Conservation (phyloP, 352 stramenopile genomes). For the Pythium oligandrum region DNA sequence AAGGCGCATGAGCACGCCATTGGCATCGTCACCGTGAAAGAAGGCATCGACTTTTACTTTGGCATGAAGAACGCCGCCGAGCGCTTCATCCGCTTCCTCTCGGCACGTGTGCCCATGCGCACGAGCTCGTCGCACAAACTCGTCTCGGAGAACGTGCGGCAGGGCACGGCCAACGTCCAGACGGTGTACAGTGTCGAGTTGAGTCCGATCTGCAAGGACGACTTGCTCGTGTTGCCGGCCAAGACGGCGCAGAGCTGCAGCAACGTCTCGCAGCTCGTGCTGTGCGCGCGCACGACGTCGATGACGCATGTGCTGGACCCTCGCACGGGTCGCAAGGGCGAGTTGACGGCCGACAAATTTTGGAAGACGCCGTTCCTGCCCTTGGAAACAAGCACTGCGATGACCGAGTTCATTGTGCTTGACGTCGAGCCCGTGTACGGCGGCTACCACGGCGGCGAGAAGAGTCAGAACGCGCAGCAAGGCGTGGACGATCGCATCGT, state of each 20-base stretch:
- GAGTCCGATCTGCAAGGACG: slow-evolving; percentile 70
- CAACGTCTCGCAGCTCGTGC: slow-evolving; percentile 56
- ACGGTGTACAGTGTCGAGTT: slow-evolving; percentile 68
- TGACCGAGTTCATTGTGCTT: slow-evolving; percentile 70
- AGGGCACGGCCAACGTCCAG: slow-evolving; percentile 62
- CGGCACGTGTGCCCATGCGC: slow-evolving; percentile 56
- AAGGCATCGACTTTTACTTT: slow-evolving; percentile 84
- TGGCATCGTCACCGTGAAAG: slow-evolving; percentile 53
- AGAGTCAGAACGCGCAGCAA: neutral
- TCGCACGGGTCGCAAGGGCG: slow-evolving; percentile 39
- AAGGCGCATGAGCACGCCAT: slow-evolving; percentile 58
- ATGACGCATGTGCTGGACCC: slow-evolving; percentile 66
- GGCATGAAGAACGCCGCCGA: slow-evolving; percentile 43
- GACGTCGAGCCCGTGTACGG: slow-evolving; percentile 52
- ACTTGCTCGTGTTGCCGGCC: slow-evolving; percentile 54
- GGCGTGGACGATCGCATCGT: slow-evolving; percentile 17
- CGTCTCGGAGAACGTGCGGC: slow-evolving; percentile 65
- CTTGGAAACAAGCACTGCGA: slow-evolving; percentile 45
- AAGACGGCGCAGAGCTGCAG: slow-evolving; percentile 57
- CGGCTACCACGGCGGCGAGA: slow-evolving; percentile 3
- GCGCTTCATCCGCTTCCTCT: slow-evolving; percentile 61
- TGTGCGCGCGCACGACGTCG: slow-evolving; percentile 58
- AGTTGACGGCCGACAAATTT: slow-evolving; percentile 60
- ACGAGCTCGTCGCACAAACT: slow-evolving; percentile 70
- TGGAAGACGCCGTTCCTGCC: slow-evolving; percentile 67